These are phyloP conservation scores for Linum lewisii DNA, from an alignment of 345 rosid species.

Conservation along the genomic window DNA sequence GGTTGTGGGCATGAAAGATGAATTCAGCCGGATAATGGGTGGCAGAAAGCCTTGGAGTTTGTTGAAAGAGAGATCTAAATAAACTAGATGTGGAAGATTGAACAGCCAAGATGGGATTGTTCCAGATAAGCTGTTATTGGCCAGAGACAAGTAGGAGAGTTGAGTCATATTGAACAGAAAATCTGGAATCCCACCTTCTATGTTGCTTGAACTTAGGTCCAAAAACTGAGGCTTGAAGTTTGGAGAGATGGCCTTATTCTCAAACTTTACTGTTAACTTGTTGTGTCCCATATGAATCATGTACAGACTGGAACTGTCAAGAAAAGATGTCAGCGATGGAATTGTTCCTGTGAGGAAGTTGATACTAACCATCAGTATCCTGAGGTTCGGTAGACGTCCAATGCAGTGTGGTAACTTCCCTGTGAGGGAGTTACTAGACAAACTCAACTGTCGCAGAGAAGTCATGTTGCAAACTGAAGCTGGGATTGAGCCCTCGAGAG, in stretches of 20 bases:
- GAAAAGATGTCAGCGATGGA: slow-evolving; percentile 2
- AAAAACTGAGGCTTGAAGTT: slow-evolving; percentile 8
- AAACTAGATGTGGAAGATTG: slow-evolving; percentile 2
- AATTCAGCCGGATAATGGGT: neutral
- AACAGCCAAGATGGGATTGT: slow-evolving; percentile 10
- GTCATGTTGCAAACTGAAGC: slow-evolving; percentile 8
- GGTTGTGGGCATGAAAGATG: neutral
- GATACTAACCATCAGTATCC: neutral
- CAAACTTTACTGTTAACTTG: neutral
- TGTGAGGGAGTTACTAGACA: neutral
- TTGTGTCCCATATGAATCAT: neutral
- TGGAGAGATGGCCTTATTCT: neutral
- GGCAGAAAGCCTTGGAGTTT: slow-evolving; percentile 4
- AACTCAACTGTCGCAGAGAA: slow-evolving; percentile 5
- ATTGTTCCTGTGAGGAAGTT: slow-evolving; percentile 6
- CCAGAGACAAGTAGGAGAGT: slow-evolving; percentile 7
- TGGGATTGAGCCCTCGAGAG: slow-evolving; percentile 14
- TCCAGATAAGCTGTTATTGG: slow-evolving; percentile 6
- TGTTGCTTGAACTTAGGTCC: slow-evolving; percentile 10
- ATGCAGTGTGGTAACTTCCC: slow-evolving; percentile 20
- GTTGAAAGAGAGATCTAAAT: slow-evolving; percentile 9
- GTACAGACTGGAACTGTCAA: neutral
- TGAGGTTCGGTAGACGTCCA: slow-evolving; percentile 9
- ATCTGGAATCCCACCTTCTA: slow-evolving; percentile 1
- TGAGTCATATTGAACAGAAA: slow-evolving; percentile 6